Conservation (phyloP, 345 rosid genomes). For the Toxicodendron radicans region DNA sequence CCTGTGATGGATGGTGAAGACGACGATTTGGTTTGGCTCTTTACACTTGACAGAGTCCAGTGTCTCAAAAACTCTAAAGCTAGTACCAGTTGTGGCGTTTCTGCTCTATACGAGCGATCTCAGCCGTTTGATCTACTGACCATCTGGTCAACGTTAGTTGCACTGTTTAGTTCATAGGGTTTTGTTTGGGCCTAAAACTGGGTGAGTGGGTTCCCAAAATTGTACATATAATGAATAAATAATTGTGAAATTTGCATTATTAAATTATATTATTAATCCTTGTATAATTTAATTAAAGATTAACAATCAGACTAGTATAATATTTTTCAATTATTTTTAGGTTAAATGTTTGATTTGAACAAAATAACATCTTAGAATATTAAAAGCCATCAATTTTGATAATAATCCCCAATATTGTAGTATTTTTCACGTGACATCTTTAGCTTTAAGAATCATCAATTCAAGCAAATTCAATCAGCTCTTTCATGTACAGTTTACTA, state of each 20-base stretch:
- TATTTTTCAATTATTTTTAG: no score
- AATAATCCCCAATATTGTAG: background rate
- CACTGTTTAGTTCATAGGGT: background rate
- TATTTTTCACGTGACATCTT: background rate
- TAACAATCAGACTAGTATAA: no score
- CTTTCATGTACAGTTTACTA: background rate
- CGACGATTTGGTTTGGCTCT: slow-evolving; percentile 1
- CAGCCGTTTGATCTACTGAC: slow-evolving; percentile 8
- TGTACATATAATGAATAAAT: no score
- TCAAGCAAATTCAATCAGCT: background rate
- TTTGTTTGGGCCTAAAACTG: background rate
- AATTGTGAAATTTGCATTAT: no score
- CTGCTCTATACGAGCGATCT: background rate
- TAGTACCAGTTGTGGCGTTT: no score
- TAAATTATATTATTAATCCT: background rate
- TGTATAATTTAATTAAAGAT: background rate
- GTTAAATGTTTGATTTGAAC: background rate
- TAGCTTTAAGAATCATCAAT: slow-evolving; percentile 6
- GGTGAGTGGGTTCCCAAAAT: background rate
- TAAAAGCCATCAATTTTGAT: background rate
- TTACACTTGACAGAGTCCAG: background rate
- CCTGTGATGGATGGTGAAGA: background rate
- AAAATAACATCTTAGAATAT: background rate
- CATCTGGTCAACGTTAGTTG: background rate
- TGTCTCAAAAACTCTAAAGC: background rate